Percentiles rank a stretch among this genome's conserved stretches.
These are phyloP conservation scores for Apium graveolens DNA, from an alignment of 129 eudicot genomes.

Conservation along the genomic window DNA sequence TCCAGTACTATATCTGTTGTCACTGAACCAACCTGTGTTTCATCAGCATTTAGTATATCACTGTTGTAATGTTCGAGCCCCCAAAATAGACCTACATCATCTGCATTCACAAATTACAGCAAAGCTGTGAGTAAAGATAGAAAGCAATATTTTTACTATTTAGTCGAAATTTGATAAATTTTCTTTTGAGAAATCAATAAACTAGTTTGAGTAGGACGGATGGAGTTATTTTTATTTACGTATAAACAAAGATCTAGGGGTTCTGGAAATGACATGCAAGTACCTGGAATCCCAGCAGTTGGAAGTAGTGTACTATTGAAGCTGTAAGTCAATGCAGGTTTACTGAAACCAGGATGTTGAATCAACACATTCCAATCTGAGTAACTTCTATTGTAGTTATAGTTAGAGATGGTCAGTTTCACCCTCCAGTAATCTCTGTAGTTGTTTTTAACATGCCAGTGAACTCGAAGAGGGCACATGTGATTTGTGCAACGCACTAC, in stretches of 20 bases:
- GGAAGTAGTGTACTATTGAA: slow-evolving; percentile 58
- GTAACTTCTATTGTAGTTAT: slow-evolving; percentile 40
- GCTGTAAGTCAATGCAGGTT: slow-evolving; percentile 33
- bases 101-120: slow-evolving; percentile 24
- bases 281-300: slow-evolving; percentile 57
- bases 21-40: slow-evolving; percentile 57
- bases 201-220: too few relatives aligned
- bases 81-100: slow-evolving; percentile 70
- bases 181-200: too few relatives aligned
- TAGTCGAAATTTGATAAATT: too few relatives aligned
- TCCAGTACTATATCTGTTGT: slow-evolving; percentile 59
- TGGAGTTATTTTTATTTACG: too few relatives aligned
- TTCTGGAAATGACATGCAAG: neutral
- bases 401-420: slow-evolving; percentile 55
- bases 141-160: too few relatives aligned
- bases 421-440: slow-evolving; percentile 62
- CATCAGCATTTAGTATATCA: slow-evolving; percentile 44
- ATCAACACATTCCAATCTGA: slow-evolving; percentile 64
- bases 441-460: slow-evolving; percentile 70
- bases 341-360: slow-evolving; percentile 69
- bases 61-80: slow-evolving; percentile 49
- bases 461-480: slow-evolving; percentile 66
- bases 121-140: neutral
- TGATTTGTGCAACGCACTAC: slow-evolving; percentile 54
- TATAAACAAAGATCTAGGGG: too few relatives aligned